These are phyloP conservation scores for Thozetella sp. DNA, from an alignment of 495 filamentous ascomycete genomes.

Conservation along the genomic window DNA sequence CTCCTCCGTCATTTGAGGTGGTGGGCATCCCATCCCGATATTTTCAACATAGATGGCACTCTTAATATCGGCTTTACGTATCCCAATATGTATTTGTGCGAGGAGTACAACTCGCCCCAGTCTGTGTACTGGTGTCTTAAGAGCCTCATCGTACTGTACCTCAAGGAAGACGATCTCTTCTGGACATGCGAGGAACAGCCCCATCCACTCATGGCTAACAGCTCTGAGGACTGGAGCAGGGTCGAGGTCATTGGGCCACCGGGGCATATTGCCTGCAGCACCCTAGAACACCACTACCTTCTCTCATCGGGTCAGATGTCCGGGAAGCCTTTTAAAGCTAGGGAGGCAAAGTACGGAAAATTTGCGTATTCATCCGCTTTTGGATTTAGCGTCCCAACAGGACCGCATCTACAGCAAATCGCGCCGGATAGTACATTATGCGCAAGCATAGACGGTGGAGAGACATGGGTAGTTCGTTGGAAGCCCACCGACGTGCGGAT, in stretches of 20 bases:
- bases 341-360: constrained; percentile 65
- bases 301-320: constrained; percentile 58
- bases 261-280: constrained; percentile 3
- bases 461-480: constrained; percentile 58
- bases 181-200: constrained; percentile 52
- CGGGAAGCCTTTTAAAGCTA: constrained; percentile 59
- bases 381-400: constrained; percentile 60
- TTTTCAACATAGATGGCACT: constrained; percentile 62
- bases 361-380: constrained; percentile 64
- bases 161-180: constrained; percentile 54
- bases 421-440: constrained; percentile 60
- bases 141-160: constrained; percentile 50
- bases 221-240: neutral
- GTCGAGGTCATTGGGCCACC: neutral
- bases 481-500: constrained; percentile 1
- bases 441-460: constrained; percentile 57
- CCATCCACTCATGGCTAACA: constrained; percentile 19
- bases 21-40: constrained; percentile 51
- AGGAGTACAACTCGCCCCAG: constrained; percentile 66
- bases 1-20: constrained; percentile 62
- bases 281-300: constrained; percentile 52
- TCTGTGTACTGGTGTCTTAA: constrained; percentile 66
- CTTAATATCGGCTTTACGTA: constrained; percentile 65
- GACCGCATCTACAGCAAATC: constrained; percentile 53
- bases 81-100: constrained; percentile 57